Evolutionary conservation across 495 filamentous ascomycete species (phyloP), one percentile per base, ranked within the genome.

Genomic region (Lepidopterella palustris): DNA sequence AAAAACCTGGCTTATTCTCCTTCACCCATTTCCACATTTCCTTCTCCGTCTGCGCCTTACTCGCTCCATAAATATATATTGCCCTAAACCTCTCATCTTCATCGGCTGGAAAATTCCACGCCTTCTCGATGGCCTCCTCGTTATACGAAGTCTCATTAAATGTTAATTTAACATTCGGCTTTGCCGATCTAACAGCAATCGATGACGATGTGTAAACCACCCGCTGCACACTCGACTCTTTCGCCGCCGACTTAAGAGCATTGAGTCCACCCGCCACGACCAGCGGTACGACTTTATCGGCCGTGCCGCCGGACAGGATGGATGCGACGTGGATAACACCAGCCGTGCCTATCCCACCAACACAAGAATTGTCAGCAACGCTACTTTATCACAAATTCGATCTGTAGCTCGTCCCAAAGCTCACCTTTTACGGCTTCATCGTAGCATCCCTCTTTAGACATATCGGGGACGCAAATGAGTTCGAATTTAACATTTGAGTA

Each of bases 131-230:
- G 1, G 69, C 68, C 4, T 64, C 69, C 0, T 79, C 73, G 62
- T 86, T 82, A 75, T 76, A 85, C 0, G 73, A 73, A 9, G 78
- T 71, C 0, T 45, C 45, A 24, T 64, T 68, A 29, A 82, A 68
- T 21, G 28, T 31, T 47, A 71, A 66, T 8, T 61, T 52, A 18
- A 68, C 57, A 47, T 71, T 68, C 15, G 65, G 61, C 45, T 58
- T 62, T 0, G 73, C 72, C 23, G 65, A 45, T 21, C 65, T 50
- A 11, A 76, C 71, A 0, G 82, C 76, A 0, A 63, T 64, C 1
- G 75, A 78, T 0, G 79, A 83, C n/a, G 78, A 81, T 1, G 77
- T 80, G 55, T 74, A 72, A 2, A 85, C 82, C 39, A 84, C 71
- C 1, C 77, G 67, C 59, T 78, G 78, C 15, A 85, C 70, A 3